These are phyloP conservation scores for Discostella stelligeroides DNA, from an alignment of 108 stramenopile species.

Conservation along the genomic window DNA sequence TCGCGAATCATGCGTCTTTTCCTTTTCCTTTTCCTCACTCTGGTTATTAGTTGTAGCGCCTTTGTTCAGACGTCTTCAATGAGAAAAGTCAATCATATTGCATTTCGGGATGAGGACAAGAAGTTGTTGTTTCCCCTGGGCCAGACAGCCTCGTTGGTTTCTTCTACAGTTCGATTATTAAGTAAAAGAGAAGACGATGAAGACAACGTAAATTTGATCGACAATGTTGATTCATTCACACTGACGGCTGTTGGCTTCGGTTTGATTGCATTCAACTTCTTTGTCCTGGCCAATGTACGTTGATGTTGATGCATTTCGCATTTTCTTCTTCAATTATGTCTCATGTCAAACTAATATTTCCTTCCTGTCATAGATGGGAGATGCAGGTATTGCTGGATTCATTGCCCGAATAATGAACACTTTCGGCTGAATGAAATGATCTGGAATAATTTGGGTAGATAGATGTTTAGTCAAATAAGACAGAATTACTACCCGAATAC, in stretches of 20 bases:
- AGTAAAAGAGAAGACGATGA: conserved; percentile 22
- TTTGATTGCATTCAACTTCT: conserved; percentile 86
- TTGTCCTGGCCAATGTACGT: conserved; percentile 77
- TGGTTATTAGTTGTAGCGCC: background rate
- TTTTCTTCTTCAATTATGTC: background rate
- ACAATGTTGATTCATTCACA: conserved; percentile 70
- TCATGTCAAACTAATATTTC: background rate
- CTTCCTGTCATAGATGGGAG: conserved; percentile 57
- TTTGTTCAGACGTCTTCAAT: background rate
- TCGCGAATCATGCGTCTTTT: conserved; percentile 7
- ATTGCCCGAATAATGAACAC: conserved; percentile 80
- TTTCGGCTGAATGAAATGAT: conserved; percentile 14
- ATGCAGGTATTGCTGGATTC: conserved; percentile 78
- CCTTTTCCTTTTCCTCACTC: conserved; percentile 1
- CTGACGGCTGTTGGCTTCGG: conserved; percentile 83
- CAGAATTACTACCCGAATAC: background rate
- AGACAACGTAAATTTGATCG: conserved; percentile 67
- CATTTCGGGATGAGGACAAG: background rate
- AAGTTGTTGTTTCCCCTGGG: background rate
- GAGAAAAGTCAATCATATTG: background rate
- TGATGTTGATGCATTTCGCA: background rate
- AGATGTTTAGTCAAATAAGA: background rate
- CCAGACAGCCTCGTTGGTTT: background rate
- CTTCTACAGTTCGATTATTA: background rate
- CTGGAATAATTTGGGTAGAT: background rate